phyloP scores from a whole-genome alignment of 2,329 filamentous ascomycete genomes.

The Meredithiella fracta region DNA sequence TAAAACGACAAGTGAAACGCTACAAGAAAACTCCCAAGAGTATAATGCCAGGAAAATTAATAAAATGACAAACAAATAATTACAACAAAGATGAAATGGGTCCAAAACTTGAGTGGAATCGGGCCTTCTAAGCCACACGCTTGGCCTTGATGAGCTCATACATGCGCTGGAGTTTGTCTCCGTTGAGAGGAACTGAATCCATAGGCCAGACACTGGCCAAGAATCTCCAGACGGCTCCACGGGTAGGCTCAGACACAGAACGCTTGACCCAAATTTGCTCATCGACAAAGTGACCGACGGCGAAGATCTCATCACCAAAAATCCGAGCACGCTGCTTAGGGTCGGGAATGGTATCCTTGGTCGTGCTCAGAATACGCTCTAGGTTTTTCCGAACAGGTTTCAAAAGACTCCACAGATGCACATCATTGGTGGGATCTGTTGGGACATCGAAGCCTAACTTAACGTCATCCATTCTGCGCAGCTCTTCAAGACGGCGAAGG shows the following conservation, averaged over 20 bases:
- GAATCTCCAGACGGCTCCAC: conserved; percentile 35
- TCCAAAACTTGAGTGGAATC: not conserved
- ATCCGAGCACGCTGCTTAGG: conserved; percentile 45
- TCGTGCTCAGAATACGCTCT: conserved; percentile 41
- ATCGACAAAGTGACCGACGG: conserved; percentile 46
- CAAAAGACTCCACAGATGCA: conserved; percentile 33
- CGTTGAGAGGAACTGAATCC: conserved; percentile 24
- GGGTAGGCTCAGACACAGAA: conserved; percentile 25
- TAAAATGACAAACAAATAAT: not conserved
- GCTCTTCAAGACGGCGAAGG: conserved; percentile 26
- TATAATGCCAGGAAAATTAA: not conserved
- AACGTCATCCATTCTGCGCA: conserved; percentile 30
- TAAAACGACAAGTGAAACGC: too few species aligned
- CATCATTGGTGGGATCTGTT: conserved; percentile 28
- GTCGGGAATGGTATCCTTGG: conserved; percentile 44
- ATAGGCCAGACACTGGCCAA: conserved; percentile 31
- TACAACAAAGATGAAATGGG: too few species aligned
- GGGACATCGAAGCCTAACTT: conserved; percentile 26
- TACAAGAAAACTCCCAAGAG: too few species aligned
- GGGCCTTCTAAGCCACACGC: not conserved
- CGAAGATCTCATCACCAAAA: conserved; percentile 43
- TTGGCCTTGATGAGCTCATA: conserved; percentile 26
- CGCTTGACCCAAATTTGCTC: conserved; percentile 26
- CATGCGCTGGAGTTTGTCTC: conserved; percentile 28
- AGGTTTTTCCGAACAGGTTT: conserved; percentile 45